Evolutionary conservation across 352 stramenopile species (phyloP), one percentile per base, ranked within the genome.

Genomic region (Pythium angustatum): DNA sequence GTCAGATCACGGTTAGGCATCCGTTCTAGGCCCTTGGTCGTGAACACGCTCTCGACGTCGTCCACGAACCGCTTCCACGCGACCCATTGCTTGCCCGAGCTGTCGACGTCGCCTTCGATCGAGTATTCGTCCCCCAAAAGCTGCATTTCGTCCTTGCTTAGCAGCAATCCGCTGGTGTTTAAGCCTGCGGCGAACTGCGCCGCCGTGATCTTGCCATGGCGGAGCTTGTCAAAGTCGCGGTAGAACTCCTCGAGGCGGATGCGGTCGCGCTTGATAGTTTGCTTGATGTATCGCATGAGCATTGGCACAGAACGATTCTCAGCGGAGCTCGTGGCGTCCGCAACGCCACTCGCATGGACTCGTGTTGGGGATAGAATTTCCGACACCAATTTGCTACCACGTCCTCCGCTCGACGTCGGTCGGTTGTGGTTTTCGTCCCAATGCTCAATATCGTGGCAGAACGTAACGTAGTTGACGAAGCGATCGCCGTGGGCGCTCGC

Each of bases 381-480:
- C 1, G 79, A 85, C 2, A 73, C 73, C 12, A 85, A 60, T 6
- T 54, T 47, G 28, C 33, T 54, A 2, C 51, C 30, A 30, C 58
- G 44, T 0, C 76, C 69, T 31, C 77, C 66, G 24, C 72, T 69
- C 12, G 78, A 90, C 11, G 70, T 71, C 5, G 81, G 79, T 9
- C 79, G 74, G 30, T 76, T 68, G 43, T 78, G 82, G 31, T 70
- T 76, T 7, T 51, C 63, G 15, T 76, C 64, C 76, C 76, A 88
- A 36, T 86, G 66, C 50, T 93, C 86, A 3, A 94, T 66, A 26
- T 93, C 86, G 48, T 83, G 79, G 66, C 86, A 94, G 43, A 94
- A 94, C 0, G 83, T 93, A 44, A 91, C 83, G 52, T 92, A 94
- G 72, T 93, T 94, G 24, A 94, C 64, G 34, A 90, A 94, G 5